A percentile compares a stretch with the other conserved stretches of the same genome.
phyloP scores from a whole-genome alignment of 805 yeast species.

The Sugiyamaella americana region DNA sequence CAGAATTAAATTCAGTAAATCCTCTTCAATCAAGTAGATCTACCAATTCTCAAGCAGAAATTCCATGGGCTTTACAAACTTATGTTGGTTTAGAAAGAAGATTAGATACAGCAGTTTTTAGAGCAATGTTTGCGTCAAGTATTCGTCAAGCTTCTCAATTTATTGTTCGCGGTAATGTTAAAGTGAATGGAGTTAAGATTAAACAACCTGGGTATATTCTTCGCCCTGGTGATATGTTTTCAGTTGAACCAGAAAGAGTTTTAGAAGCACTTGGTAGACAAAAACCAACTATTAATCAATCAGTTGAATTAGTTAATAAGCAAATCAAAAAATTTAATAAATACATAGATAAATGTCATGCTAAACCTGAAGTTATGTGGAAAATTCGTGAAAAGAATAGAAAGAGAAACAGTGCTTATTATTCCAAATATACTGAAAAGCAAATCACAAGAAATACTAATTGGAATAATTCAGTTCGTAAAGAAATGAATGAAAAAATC shows the following conservation, averaged over 20 bases:
- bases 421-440: conserved; percentile 13
- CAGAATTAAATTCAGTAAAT: conserved; percentile 74
- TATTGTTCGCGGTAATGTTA: conserved; percentile 71
- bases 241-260: conserved; percentile 80
- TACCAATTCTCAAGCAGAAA: conserved; percentile 33
- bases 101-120: conserved; percentile 81
- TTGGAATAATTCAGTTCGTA: conserved; percentile 39
- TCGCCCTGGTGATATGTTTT: conserved; percentile 79
- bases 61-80: conserved; percentile 85
- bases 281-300: conserved; percentile 68
- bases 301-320: conserved; percentile 61
- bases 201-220: conserved; percentile 74
- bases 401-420: conserved; percentile 18
- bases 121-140: conserved; percentile 89
- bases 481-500: conserved; percentile 37
- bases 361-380: conserved; percentile 55
- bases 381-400: conserved; percentile 26
- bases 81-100: conserved; percentile 84
- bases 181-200: conserved; percentile 76
- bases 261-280: conserved; percentile 75
- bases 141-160: conserved; percentile 91
- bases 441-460: conserved; percentile 9
- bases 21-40: conserved; percentile 80
- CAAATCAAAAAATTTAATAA: conserved; percentile 75
- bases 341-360: conserved; percentile 54